Percentiles rank a stretch among this genome's conserved stretches.
phyloP scores from a whole-genome alignment of 306 rosid genomes.

The Benincasa hispida region DNA sequence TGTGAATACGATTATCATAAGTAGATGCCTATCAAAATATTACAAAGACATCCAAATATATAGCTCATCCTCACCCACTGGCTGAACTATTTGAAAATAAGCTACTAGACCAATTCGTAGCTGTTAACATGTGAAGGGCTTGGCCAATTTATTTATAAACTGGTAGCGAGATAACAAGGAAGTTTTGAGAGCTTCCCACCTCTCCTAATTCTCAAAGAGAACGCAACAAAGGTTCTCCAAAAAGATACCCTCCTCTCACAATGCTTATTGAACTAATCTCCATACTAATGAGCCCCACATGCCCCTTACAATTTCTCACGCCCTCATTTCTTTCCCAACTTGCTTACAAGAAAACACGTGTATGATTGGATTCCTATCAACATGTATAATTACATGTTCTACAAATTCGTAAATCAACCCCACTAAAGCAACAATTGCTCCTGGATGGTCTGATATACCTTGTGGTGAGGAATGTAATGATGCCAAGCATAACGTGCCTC shows the following conservation, averaged over 20 bases:
- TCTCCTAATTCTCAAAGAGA: too few relatives aligned
- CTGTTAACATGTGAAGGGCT: not conserved
- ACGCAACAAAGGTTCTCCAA: too few relatives aligned
- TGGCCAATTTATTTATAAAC: too few relatives aligned
- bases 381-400: not conserved
- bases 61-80: not conserved
- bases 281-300: too few relatives aligned
- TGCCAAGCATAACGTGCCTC: slow-evolving; percentile 94
- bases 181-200: too few relatives aligned
- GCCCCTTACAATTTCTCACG: too few relatives aligned
- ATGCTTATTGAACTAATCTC: too few relatives aligned
- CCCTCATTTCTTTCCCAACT: too few relatives aligned
- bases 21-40: not conserved
- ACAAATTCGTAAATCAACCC: not conserved
- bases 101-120: not conserved
- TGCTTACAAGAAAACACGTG: too few relatives aligned
- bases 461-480: slow-evolving; percentile 86
- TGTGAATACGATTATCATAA: not conserved
- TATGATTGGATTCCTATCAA: too few relatives aligned
- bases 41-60: not conserved
- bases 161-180: too few relatives aligned
- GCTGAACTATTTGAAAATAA: not conserved
- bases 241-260: too few relatives aligned
- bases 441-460: slow-evolving; percentile 27
- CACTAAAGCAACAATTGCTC: not conserved